A percentile compares a stretch with the other conserved stretches of the same genome.
Evolutionary conservation across 1,139 yeast genomes (phyloP).

Genomic region (Tardiomyces digboiensis): DNA sequence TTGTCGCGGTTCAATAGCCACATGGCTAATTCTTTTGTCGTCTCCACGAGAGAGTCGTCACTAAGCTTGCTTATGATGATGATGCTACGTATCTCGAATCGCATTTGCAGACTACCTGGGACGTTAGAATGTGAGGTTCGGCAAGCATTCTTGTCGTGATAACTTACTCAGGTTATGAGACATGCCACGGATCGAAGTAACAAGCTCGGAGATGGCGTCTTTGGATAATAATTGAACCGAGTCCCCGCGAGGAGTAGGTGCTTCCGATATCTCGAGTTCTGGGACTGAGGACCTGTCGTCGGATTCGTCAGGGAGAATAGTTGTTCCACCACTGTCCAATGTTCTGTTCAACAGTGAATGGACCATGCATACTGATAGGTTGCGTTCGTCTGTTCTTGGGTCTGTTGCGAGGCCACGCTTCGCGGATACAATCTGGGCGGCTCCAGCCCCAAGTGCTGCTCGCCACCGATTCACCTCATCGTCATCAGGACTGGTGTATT

Average conservation of each 20-base stretch:
- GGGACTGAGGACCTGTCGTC: not conserved
- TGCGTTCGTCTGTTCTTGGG: not conserved
- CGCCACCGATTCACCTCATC: constrained; percentile 1
- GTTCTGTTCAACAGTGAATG: not conserved
- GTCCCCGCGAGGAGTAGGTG: not conserved
- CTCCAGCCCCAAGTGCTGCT: not conserved
- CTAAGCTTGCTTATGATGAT: constrained; percentile 64
- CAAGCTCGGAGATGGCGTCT: constrained; percentile 31
- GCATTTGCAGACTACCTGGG: constrained; percentile 35
- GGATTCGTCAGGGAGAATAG: not conserved
- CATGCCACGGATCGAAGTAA: constrained; percentile 31
- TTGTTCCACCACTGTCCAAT: not conserved
- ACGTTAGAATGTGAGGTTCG: too few species aligned
- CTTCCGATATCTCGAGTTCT: not conserved
- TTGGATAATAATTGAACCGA: constrained; percentile 15
- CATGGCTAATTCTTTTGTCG: constrained; percentile 47
- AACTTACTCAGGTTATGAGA: constrained; percentile 27
- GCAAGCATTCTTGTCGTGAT: too few species aligned
- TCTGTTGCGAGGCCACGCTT: not conserved
- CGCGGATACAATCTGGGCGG: not conserved
- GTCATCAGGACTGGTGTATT: constrained; percentile 1
- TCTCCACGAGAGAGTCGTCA: constrained; percentile 46
- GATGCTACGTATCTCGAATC: constrained; percentile 47
- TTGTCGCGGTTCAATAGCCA: constrained; percentile 37
- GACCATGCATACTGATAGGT: not conserved